Evolutionary conservation across 805 yeast species (phyloP).

Genomic region (Yarrowia bubula): DNA sequence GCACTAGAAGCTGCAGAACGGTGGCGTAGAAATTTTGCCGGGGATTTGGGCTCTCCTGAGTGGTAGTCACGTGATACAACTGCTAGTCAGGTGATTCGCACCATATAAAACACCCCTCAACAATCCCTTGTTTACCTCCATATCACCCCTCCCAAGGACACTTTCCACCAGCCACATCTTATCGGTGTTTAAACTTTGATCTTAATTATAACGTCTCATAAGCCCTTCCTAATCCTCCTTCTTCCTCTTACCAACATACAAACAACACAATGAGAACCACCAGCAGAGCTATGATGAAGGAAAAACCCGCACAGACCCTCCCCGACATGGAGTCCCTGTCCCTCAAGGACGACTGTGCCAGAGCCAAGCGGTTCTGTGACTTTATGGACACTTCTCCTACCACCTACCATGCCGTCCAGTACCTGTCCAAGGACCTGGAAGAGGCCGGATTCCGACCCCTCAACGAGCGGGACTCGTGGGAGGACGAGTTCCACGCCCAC

Average conservation of each 20-base stretch:
- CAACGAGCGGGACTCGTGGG: slow-evolving; percentile 55
- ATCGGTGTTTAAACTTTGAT: background rate
- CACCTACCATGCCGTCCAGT: slow-evolving; percentile 62
- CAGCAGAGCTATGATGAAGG: background rate
- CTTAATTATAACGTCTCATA: too few species aligned
- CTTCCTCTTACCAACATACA: background rate
- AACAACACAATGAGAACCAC: background rate
- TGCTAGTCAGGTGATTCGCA: background rate
- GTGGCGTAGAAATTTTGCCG: too few species aligned
- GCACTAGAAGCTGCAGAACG: too few species aligned
- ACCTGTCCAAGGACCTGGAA: slow-evolving; percentile 42
- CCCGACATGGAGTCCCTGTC: slow-evolving; percentile 1
- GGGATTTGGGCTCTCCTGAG: too few species aligned
- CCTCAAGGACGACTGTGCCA: slow-evolving; percentile 19
- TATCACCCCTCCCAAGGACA: background rate
- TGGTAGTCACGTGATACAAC: too few species aligned
- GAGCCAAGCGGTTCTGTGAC: slow-evolving; percentile 43
- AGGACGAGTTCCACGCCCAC: slow-evolving; percentile 31
- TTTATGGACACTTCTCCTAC: slow-evolving; percentile 75
- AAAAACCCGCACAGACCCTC: background rate
- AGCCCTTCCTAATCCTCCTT: background rate
- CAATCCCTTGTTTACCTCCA: too few species aligned
- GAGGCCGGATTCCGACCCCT: slow-evolving; percentile 57
- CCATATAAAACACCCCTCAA: background rate
- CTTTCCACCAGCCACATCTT: slow-evolving; percentile 8